Evolutionary conservation across 2,329 filamentous ascomycete genomes (phyloP).

Genomic region (Lachnellula suecica): DNA sequence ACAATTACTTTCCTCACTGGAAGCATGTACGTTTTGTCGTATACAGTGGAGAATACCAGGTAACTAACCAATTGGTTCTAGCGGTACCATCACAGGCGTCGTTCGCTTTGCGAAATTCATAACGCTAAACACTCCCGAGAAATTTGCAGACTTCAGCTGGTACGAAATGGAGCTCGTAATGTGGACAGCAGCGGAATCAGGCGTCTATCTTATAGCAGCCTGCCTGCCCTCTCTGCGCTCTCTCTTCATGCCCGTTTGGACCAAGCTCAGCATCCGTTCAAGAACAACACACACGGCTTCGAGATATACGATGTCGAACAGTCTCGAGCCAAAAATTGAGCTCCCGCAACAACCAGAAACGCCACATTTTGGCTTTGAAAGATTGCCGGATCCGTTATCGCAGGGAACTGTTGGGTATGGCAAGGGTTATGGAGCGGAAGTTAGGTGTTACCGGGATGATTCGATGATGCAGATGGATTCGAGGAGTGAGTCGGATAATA

Average conservation of each 20-base stretch:
- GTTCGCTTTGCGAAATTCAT: neutral
- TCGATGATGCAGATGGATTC: no score
- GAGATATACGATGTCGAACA: no score
- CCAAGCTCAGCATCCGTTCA: no score
- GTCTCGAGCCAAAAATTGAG: no score
- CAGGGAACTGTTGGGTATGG: no score
- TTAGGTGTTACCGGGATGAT: no score
- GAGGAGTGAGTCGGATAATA: no score
- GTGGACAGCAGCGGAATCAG: constrained; percentile 25
- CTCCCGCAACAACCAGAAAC: no score
- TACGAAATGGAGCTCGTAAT: constrained; percentile 18
- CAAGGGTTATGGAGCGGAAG: no score
- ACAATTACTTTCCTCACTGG: constrained; percentile 4
- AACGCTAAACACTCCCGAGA: neutral
- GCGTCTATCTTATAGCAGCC: constrained; percentile 21
- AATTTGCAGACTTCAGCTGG: constrained; percentile 6
- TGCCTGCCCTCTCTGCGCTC: constrained; percentile 23
- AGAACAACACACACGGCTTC: no score
- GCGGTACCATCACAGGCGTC: constrained; percentile 3
- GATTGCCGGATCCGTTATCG: no score
- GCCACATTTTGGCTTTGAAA: no score
- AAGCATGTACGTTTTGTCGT: constrained; percentile 14
- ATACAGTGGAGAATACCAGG: neutral
- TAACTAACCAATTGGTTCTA: neutral
- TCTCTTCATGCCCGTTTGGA: constrained; percentile 16